phyloP scores from a whole-genome alignment of 805 yeast species.

The Candida yuanshanica region DNA sequence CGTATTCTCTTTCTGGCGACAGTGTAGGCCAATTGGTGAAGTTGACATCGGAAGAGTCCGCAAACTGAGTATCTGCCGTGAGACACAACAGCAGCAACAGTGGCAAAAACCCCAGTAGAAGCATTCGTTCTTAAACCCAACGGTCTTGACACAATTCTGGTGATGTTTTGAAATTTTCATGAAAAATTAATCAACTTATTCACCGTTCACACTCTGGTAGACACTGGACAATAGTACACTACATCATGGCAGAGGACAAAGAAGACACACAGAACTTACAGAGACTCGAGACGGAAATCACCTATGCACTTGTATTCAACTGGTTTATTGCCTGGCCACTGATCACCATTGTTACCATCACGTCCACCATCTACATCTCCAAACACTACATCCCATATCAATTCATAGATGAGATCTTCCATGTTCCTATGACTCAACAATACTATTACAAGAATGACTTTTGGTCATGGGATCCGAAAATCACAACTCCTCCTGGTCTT shows the following conservation, averaged over 20 bases:
- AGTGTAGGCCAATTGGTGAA: constrained; percentile 29
- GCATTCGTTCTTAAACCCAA: too few relatives aligned
- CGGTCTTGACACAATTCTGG: too few relatives aligned
- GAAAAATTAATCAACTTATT: too few relatives aligned
- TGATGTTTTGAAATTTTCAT: too few relatives aligned
- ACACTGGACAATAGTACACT: too few relatives aligned
- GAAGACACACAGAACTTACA: background rate
- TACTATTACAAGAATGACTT: constrained; percentile 58
- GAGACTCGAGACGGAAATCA: constrained; percentile 21
- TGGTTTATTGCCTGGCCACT: constrained; percentile 30
- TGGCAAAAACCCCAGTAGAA: background rate
- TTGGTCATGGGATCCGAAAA: constrained; percentile 75
- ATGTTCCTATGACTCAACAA: constrained; percentile 68
- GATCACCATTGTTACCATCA: constrained; percentile 20
- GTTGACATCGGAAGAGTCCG: background rate
- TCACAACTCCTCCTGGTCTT: constrained; percentile 96
- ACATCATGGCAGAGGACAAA: background rate
- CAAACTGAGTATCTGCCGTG: background rate
- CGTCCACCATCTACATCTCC: constrained; percentile 25
- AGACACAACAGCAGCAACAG: background rate
- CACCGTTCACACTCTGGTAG: too few relatives aligned
- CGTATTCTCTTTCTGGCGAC: constrained; percentile 27
- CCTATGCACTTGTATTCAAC: constrained; percentile 21
- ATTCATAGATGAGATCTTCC: constrained; percentile 76
- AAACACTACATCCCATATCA: constrained; percentile 25